These are phyloP conservation scores for Leonotis leonurus DNA, from an alignment of 257 asterid species.

Conservation along the genomic window DNA sequence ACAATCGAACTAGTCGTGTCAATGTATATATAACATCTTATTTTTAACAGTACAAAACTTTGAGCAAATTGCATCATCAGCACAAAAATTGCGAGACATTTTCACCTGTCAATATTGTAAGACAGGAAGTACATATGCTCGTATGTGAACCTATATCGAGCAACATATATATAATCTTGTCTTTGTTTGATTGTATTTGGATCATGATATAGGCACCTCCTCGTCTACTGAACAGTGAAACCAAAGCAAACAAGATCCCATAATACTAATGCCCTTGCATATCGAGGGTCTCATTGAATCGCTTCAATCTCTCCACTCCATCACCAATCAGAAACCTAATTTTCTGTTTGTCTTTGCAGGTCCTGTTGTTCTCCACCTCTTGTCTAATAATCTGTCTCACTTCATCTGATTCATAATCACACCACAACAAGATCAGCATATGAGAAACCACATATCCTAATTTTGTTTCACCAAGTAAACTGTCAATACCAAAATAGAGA, in stretches of 20 bases:
- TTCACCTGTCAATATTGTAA: not conserved
- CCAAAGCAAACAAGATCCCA: not conserved
- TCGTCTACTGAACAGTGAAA: not conserved
- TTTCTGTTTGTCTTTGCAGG: conserved; percentile 68
- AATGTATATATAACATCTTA: not conserved
- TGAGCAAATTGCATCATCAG: not conserved
- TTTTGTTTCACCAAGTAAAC: not conserved
- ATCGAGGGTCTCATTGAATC: conserved; percentile 77
- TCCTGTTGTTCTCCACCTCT: conserved; percentile 72
- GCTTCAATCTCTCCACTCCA: conserved; percentile 75
- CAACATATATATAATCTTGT: not conserved
- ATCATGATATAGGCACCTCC: not conserved
- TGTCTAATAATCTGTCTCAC: conserved; percentile 59
- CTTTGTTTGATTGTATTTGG: not conserved
- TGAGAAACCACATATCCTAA: not conserved
- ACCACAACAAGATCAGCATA: not conserved
- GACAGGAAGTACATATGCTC: not conserved
- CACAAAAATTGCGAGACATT: not conserved
- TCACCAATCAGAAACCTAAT: conserved; percentile 75
- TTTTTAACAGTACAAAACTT: not conserved
- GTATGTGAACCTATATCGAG: not conserved
- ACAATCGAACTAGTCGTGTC: too few species aligned
- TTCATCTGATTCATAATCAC: conserved; percentile 46
- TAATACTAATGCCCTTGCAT: conserved; percentile 66
- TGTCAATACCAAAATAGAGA: not conserved